A percentile compares a stretch with the other conserved stretches of the same genome.
These are phyloP conservation scores for Fusarium guadeloupense DNA, from an alignment of 2,329 filamentous ascomycete species.

Conservation along the genomic window DNA sequence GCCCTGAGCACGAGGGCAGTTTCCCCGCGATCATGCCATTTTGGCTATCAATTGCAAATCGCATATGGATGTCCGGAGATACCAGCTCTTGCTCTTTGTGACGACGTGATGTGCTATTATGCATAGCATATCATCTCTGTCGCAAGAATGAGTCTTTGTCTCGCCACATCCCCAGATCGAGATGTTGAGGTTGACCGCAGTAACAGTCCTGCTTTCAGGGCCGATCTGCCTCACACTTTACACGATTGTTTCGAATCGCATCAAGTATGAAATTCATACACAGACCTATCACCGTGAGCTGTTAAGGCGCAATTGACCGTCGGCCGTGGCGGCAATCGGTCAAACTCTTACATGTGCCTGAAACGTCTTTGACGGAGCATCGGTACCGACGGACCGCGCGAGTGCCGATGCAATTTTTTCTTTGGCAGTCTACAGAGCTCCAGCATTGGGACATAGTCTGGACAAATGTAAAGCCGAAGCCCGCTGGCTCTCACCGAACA, in stretches of 20 bases:
- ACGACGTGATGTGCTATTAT: slow-evolving; percentile 3
- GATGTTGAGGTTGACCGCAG: background rate
- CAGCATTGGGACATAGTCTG: background rate
- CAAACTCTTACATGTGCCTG: background rate
- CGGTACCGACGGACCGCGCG: slow-evolving; percentile 35
- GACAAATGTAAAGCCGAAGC: slow-evolving; percentile 21
- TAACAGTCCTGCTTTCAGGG: background rate
- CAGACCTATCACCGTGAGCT: background rate
- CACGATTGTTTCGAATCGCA: no score
- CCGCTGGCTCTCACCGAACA: slow-evolving; percentile 1
- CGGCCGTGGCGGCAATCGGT: slow-evolving; percentile 33
- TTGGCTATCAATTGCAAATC: slow-evolving; percentile 33
- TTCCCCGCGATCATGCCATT: slow-evolving; percentile 43
- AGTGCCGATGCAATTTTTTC: slow-evolving; percentile 28
- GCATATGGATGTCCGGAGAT: slow-evolving; percentile 2
- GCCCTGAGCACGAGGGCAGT: slow-evolving; percentile 30
- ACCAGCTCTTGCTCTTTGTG: background rate
- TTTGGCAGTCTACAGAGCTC: background rate
- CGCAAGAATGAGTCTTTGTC: slow-evolving; percentile 25
- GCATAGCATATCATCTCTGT: slow-evolving; percentile 11
- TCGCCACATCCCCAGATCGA: slow-evolving; percentile 21
- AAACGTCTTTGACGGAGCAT: slow-evolving; percentile 17
- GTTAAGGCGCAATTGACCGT: slow-evolving; percentile 3
- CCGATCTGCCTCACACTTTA: background rate
- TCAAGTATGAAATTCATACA: background rate